These are phyloP conservation scores for Pythium dissotocum DNA, from an alignment of 352 stramenopile genomes.

Conservation along the genomic window DNA sequence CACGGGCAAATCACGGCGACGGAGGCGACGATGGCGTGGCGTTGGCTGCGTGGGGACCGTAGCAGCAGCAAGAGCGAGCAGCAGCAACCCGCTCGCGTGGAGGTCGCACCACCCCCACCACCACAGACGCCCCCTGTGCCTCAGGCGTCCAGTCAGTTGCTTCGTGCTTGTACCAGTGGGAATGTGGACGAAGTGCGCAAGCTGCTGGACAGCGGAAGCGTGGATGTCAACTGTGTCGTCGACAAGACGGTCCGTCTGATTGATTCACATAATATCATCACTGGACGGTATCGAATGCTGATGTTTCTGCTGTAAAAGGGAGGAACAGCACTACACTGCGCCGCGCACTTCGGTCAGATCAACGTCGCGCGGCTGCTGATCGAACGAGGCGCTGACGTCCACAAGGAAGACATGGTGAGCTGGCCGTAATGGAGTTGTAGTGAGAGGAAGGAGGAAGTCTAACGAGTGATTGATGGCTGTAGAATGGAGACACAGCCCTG, in stretches of 20 bases:
- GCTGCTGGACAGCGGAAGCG: conserved; percentile 1
- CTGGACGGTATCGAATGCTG: too few species aligned
- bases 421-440: not conserved
- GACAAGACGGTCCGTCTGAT: not conserved
- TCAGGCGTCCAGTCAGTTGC: not conserved
- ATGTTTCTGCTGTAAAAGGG: not conserved
- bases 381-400: not conserved
- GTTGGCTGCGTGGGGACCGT: not conserved
- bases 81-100: not conserved
- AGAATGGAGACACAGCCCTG: not conserved
- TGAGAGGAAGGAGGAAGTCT: not conserved
- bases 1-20: too few species aligned
- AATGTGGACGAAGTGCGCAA: not conserved
- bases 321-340: not conserved
- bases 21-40: not conserved
- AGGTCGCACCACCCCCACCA: not conserved
- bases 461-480: not conserved
- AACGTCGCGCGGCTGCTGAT: not conserved
- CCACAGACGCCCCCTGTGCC: not conserved
- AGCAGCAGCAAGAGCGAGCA: not conserved
- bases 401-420: not conserved
- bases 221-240: not conserved
- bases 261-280: too few species aligned
- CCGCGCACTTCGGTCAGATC: not conserved
- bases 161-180: not conserved